A percentile compares a stretch with the other conserved stretches of the same genome.
Evolutionary conservation across 495 filamentous ascomycete genomes (phyloP).

Genomic region (Daldinia grandis): DNA sequence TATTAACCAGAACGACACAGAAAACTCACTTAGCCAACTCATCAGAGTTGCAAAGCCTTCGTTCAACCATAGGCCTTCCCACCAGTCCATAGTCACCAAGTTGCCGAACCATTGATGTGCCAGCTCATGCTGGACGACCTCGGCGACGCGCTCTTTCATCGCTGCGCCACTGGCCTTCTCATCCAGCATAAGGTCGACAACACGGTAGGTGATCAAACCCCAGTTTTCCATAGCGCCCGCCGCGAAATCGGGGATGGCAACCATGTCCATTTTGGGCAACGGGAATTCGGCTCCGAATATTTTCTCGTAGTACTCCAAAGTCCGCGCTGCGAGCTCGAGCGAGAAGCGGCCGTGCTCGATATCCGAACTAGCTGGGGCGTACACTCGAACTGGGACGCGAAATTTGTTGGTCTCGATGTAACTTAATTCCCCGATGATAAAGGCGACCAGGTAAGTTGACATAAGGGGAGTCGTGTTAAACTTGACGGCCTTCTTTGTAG

Average conservation of each 20-base stretch:
- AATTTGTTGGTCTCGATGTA: slow-evolving; percentile 78
- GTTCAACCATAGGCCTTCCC: slow-evolving; percentile 98
- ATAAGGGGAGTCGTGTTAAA: slow-evolving; percentile 79
- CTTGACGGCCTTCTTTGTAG: slow-evolving; percentile 72
- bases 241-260: slow-evolving; percentile 92
- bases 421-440: slow-evolving; percentile 79
- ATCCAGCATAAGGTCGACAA: slow-evolving; percentile 90
- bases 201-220: slow-evolving; percentile 94
- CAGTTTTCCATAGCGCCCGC: slow-evolving; percentile 99
- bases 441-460: slow-evolving; percentile 81
- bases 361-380: slow-evolving; percentile 68
- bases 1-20: slow-evolving; percentile 3
- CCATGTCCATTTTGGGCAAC: slow-evolving; percentile 93
- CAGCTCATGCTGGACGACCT: slow-evolving; percentile 95
- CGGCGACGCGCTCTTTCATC: slow-evolving; percentile 91
- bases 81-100: slow-evolving; percentile 99
- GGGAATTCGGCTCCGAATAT: slow-evolving; percentile 78
- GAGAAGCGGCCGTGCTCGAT: slow-evolving; percentile 74
- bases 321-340: slow-evolving; percentile 72
- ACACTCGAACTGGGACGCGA: slow-evolving; percentile 76
- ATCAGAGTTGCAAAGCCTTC: slow-evolving; percentile 92
- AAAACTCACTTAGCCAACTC: slow-evolving; percentile 62
- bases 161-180: slow-evolving; percentile 91
- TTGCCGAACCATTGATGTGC: slow-evolving; percentile 99
- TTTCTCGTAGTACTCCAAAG: slow-evolving; percentile 76